phyloP scores from a whole-genome alignment of 2,329 filamentous ascomycete genomes.

The Aspergillus sp. region DNA sequence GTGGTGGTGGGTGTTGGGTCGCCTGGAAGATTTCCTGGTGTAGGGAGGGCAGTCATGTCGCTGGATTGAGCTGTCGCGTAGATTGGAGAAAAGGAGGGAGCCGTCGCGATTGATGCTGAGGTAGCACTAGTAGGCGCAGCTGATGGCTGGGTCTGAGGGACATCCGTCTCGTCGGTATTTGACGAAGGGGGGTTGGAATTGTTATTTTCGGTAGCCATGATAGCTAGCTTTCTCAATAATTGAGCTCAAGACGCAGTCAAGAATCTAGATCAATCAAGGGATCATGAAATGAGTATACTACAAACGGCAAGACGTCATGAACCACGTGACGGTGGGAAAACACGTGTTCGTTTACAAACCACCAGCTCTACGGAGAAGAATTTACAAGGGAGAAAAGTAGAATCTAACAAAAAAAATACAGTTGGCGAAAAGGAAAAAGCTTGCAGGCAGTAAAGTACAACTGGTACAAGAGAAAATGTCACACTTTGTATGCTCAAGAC shows the following conservation, averaged over 20 bases:
- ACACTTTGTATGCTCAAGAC: constrained; percentile 48
- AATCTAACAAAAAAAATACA: constrained; percentile 22
- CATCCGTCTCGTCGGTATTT: neutral
- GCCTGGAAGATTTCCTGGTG: constrained; percentile 11
- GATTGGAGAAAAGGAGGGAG: constrained; percentile 35
- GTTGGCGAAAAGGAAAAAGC: constrained; percentile 38
- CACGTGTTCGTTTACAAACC: neutral
- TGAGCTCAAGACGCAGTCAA: neutral
- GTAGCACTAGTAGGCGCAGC: constrained; percentile 1
- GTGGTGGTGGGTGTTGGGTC: constrained; percentile 21
- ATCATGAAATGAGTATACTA: too few relatives aligned
- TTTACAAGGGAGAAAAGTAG: neutral
- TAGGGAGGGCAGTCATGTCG: constrained; percentile 11
- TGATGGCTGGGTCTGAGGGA: neutral
- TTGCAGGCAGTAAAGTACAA: constrained; percentile 52
- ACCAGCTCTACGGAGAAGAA: neutral
- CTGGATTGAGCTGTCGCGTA: constrained; percentile 23
- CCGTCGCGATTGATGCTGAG: constrained; percentile 23
- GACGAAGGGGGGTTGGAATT: neutral
- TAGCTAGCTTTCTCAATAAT: neutral
- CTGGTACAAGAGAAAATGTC: constrained; percentile 45
- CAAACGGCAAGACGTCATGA: neutral
- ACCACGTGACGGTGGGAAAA: neutral
- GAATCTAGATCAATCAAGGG: neutral
- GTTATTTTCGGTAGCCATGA: constrained; percentile 7